These are phyloP conservation scores for Fusarium aywerte DNA, from an alignment of 2,329 filamentous ascomycete genomes.

Conservation along the genomic window DNA sequence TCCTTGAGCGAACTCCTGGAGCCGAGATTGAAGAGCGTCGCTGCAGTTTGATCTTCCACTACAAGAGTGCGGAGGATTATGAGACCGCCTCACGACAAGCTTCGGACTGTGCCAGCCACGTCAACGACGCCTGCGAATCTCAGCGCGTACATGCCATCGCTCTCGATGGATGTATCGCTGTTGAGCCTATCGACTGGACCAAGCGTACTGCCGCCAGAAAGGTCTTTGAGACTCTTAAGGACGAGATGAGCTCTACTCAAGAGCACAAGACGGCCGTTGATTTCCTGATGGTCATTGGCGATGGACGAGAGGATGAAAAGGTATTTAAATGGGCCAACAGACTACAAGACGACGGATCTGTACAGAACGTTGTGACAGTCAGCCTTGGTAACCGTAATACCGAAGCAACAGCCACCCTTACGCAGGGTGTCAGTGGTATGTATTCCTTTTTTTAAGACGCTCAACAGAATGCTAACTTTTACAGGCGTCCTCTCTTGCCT, in stretches of 20 bases:
- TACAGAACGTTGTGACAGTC: constrained; percentile 82
- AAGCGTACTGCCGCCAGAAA: constrained; percentile 84
- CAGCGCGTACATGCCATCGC: constrained; percentile 87
- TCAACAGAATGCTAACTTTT: not conserved
- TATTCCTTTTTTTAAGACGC: constrained; percentile 25
- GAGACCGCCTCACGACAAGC: constrained; percentile 81
- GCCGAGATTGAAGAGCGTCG: constrained; percentile 91
- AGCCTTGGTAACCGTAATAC: constrained; percentile 89
- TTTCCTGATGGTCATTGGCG: constrained; percentile 89
- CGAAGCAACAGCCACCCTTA: constrained; percentile 84
- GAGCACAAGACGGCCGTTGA: constrained; percentile 67
- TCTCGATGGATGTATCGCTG: constrained; percentile 80
- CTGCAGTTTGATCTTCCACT: constrained; percentile 91
- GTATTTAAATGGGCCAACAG: constrained; percentile 95
- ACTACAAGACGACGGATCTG: constrained; percentile 66
- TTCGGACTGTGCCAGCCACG: constrained; percentile 90
- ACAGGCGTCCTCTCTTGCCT: constrained; percentile 57
- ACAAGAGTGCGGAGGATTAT: constrained; percentile 82
- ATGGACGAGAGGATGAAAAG: constrained; percentile 92
- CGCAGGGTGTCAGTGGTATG: constrained; percentile 90
- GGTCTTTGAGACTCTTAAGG: constrained; percentile 71
- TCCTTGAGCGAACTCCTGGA: constrained; percentile 87
- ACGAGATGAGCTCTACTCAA: constrained; percentile 47
- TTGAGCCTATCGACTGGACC: constrained; percentile 87
- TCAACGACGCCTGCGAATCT: constrained; percentile 90